Evolutionary conservation across 495 filamentous ascomycete species (phyloP).

Genomic region (Aspergillus carlsbadensis): DNA sequence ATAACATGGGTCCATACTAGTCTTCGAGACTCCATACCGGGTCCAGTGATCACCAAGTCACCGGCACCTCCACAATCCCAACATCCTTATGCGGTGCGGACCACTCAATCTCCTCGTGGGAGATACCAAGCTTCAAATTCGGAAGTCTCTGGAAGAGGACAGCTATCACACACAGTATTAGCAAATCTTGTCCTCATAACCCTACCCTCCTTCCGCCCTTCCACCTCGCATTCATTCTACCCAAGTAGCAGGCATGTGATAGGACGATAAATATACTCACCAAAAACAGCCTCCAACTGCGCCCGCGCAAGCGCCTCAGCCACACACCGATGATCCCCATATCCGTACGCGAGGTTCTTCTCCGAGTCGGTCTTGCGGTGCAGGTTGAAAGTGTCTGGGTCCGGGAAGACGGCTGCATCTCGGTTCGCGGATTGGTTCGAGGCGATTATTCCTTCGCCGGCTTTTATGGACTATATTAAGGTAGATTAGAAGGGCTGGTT

Average conservation of each 20-base stretch:
- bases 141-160: slow-evolving; percentile 2
- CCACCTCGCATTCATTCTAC: no score
- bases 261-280: no score
- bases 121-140: neutral
- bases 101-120: neutral
- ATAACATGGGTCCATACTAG: no score
- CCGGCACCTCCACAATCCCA: neutral
- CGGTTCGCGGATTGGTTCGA: slow-evolving; percentile 6
- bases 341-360: neutral
- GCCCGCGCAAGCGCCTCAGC: slow-evolving; percentile 1
- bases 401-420: slow-evolving; percentile 2
- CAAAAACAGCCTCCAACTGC: slow-evolving; percentile 1
- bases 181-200: neutral
- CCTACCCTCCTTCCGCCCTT: no score
- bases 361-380: neutral
- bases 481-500: neutral
- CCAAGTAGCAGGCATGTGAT: no score
- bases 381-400: slow-evolving; percentile 5
- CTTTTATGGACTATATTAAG: neutral
- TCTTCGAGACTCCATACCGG: no score
- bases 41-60: neutral
- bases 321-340: neutral
- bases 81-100: neutral
- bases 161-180: neutral
- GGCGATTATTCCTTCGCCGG: slow-evolving; percentile 7